Conservation (phyloP, 352 stramenopile genomes). For the Globisporangium carolinianum region DNA sequence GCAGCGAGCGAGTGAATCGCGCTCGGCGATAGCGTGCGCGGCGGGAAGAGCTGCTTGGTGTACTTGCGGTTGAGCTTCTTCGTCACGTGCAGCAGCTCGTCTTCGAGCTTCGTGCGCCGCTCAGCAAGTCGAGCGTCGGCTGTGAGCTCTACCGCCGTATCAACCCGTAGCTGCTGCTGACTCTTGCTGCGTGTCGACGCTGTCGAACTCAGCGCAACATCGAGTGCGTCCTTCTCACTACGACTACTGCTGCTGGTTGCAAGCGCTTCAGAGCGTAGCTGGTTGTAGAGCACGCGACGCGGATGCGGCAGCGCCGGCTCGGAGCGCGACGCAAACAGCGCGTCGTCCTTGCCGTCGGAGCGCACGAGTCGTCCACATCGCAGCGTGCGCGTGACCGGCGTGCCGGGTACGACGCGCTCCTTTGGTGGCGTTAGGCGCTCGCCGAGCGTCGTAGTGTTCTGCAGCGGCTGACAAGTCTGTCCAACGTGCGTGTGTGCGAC, state of each 20-base stretch:
- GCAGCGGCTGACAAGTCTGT: constrained; percentile 6
- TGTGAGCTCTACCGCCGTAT: not conserved
- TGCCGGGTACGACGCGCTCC: constrained; percentile 28
- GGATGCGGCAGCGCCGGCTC: constrained; percentile 19
- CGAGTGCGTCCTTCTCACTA: constrained; percentile 9
- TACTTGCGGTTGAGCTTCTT: constrained; percentile 75
- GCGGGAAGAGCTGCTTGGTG: constrained; percentile 36
- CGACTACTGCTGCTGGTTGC: constrained; percentile 8
- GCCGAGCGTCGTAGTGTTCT: constrained; percentile 35
- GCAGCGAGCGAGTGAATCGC: constrained; percentile 32
- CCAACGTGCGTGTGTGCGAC: not conserved
- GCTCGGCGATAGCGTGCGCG: constrained; percentile 16
- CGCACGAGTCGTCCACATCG: constrained; percentile 35
- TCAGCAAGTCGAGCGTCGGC: constrained; percentile 15
- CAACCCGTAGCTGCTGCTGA: not conserved
- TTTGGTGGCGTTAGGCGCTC: constrained; percentile 22
- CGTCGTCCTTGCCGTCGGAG: constrained; percentile 15
- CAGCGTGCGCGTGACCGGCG: constrained; percentile 27
- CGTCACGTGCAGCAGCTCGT: constrained; percentile 46
- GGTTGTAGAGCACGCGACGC: constrained; percentile 7
- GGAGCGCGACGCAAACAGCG: constrained; percentile 17
- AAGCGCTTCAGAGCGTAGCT: constrained; percentile 14
- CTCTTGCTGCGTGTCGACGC: constrained; percentile 1
- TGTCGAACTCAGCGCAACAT: constrained; percentile 6
- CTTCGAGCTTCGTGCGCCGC: constrained; percentile 32